phyloP scores from a whole-genome alignment of 495 filamentous ascomycete genomes.

The Aspergillus leporis region DNA sequence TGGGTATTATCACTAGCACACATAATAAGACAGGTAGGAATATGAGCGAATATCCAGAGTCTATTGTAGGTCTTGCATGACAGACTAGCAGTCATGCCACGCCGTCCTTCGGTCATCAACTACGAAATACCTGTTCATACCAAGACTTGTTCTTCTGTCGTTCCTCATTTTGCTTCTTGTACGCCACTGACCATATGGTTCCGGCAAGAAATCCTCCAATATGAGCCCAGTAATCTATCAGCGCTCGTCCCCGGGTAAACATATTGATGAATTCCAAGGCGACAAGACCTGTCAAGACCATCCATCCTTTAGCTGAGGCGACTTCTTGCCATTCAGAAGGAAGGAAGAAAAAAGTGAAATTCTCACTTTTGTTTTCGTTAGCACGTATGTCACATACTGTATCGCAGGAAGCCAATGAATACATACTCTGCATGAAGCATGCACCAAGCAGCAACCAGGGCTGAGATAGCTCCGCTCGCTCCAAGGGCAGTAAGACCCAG shows the following conservation, averaged over 20 bases:
- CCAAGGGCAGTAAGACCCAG: constrained; percentile 62
- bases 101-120: background rate
- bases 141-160: constrained; percentile 18
- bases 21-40: background rate
- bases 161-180: constrained; percentile 24
- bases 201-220: constrained; percentile 64
- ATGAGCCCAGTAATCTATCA: constrained; percentile 72
- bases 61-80: background rate
- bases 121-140: constrained; percentile 14
- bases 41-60: background rate
- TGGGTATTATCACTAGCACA: constrained; percentile 1
- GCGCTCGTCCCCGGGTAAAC: constrained; percentile 27
- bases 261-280: constrained; percentile 40
- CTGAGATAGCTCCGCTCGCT: constrained; percentile 71
- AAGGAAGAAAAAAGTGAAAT: constrained; percentile 45
- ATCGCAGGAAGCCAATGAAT: background rate
- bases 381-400: background rate
- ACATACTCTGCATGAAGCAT: constrained; percentile 59
- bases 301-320: constrained; percentile 37
- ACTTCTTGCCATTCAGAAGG: constrained; percentile 37
- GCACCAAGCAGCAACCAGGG: constrained; percentile 67
- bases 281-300: constrained; percentile 39
- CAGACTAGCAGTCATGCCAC: background rate
- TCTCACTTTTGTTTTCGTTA: constrained; percentile 33
- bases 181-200: constrained; percentile 31